A percentile compares a stretch with the other conserved stretches of the same genome.
Evolutionary conservation across 2,329 filamentous ascomycete genomes (phyloP).

Genomic region (Diaporthe citrichinensis): DNA sequence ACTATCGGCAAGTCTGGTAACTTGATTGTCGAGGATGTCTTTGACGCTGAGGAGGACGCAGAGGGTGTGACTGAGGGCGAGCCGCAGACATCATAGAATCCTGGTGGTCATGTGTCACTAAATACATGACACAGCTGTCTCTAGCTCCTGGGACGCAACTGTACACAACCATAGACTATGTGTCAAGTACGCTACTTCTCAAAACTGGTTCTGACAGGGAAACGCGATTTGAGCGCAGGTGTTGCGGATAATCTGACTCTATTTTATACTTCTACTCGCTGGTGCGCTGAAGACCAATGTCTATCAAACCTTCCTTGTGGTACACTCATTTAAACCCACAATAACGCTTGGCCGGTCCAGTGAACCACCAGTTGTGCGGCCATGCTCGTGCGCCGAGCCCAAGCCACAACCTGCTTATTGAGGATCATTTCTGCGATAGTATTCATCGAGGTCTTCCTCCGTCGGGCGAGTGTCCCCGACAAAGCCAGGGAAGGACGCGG

Average conservation of each 20-base stretch:
- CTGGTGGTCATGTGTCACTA: background rate
- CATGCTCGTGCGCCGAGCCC: background rate
- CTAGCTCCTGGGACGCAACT: background rate
- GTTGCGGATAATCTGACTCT: slow-evolving; percentile 12
- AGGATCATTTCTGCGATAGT: background rate
- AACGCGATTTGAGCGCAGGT: slow-evolving; percentile 14
- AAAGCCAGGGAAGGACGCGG: background rate
- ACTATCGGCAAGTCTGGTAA: slow-evolving; percentile 88
- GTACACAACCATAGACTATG: slow-evolving; percentile 6
- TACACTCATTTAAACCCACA: background rate
- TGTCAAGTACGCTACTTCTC: background rate
- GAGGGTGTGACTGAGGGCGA: background rate
- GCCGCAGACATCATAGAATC: background rate
- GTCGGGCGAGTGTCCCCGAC: background rate
- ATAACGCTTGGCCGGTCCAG: background rate
- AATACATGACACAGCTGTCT: background rate
- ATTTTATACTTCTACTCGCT: background rate
- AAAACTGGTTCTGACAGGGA: background rate
- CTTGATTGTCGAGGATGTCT: slow-evolving; percentile 82
- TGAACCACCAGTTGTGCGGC: background rate
- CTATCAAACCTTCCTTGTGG: background rate
- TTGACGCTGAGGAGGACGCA: slow-evolving; percentile 45
- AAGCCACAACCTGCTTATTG: no score
- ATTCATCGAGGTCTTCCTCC: background rate
- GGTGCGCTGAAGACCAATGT: background rate